phyloP scores from a whole-genome alignment of 352 stramenopile genomes.

The Pythium brachiatum region DNA sequence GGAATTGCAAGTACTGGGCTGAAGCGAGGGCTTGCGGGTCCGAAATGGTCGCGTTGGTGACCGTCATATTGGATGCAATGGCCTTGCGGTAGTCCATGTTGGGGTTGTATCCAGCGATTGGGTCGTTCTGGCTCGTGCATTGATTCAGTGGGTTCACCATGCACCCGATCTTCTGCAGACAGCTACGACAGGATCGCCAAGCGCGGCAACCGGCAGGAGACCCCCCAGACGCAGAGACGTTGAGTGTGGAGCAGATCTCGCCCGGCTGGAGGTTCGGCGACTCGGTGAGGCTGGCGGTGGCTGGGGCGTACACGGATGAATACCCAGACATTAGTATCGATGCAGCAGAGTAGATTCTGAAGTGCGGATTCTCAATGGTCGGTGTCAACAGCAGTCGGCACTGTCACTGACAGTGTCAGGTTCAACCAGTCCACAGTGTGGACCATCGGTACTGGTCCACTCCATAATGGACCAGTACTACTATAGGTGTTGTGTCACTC shows the following conservation, averaged over 20 bases:
- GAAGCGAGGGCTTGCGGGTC: not conserved
- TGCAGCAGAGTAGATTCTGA: not conserved
- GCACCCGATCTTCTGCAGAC: constrained; percentile 12
- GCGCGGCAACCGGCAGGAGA: constrained; percentile 15
- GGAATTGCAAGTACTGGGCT: constrained; percentile 10
- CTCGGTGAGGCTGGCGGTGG: not conserved
- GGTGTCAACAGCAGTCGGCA: too few relatives aligned
- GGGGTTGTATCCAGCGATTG: not conserved
- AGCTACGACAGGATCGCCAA: constrained; percentile 16
- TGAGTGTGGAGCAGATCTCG: constrained; percentile 8
- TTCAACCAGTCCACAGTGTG: too few relatives aligned
- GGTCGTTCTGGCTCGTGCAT: not conserved
- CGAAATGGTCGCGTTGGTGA: not conserved
- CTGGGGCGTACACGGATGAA: not conserved
- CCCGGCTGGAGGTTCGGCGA: constrained; percentile 1
- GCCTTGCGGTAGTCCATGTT: not conserved
- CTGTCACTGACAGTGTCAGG: too few relatives aligned
- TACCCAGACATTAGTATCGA: not conserved
- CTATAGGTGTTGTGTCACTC: too few relatives aligned
- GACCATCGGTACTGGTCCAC: too few relatives aligned
- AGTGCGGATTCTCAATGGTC: too few relatives aligned
- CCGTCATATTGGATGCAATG: not conserved
- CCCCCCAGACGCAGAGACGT: not conserved
- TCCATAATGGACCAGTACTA: too few relatives aligned
- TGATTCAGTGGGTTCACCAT: not conserved